These are phyloP conservation scores for Linum usitatissimum DNA, from an alignment of 345 rosid genomes.

Conservation along the genomic window DNA sequence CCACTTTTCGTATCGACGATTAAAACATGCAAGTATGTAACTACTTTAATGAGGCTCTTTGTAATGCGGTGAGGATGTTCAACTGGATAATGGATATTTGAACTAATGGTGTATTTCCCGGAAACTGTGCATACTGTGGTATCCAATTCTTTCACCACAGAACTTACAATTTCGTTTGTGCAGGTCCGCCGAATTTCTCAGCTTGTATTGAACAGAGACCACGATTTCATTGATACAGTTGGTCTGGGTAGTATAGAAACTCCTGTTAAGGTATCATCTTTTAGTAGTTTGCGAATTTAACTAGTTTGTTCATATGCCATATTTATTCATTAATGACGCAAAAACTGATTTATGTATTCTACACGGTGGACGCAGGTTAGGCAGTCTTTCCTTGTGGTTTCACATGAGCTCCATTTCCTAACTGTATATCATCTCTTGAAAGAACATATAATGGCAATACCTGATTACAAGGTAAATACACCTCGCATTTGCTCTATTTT, in stretches of 20 bases:
- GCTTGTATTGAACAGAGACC: constrained; percentile 83
- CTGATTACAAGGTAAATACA: constrained; percentile 65
- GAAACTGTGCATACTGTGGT: too few relatives aligned
- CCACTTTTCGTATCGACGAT: too few relatives aligned
- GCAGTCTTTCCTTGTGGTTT: constrained; percentile 60
- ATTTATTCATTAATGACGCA: not conserved
- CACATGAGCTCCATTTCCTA: constrained; percentile 70
- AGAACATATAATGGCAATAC: constrained; percentile 42
- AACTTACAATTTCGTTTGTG: too few relatives aligned
- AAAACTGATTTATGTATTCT: constrained; percentile 2
- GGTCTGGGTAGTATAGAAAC: constrained; percentile 71
- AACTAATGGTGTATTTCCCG: too few relatives aligned
- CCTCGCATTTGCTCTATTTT: not conserved
- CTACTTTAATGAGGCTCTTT: too few relatives aligned
- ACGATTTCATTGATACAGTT: constrained; percentile 61
- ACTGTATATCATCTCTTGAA: constrained; percentile 55
- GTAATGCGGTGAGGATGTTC: too few relatives aligned
- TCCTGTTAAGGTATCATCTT: constrained; percentile 52
- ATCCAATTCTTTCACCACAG: too few relatives aligned
- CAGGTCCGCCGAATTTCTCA: constrained; percentile 91
- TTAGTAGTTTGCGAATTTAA: not conserved
- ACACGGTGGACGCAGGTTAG: constrained; percentile 41
- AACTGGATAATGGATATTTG: too few relatives aligned
- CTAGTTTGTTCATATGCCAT: too few relatives aligned
- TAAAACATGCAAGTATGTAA: too few relatives aligned